Base-by-base conservation (phyloP, 2,329 filamentous ascomycete species). In the Fusarium concolor region DNA sequence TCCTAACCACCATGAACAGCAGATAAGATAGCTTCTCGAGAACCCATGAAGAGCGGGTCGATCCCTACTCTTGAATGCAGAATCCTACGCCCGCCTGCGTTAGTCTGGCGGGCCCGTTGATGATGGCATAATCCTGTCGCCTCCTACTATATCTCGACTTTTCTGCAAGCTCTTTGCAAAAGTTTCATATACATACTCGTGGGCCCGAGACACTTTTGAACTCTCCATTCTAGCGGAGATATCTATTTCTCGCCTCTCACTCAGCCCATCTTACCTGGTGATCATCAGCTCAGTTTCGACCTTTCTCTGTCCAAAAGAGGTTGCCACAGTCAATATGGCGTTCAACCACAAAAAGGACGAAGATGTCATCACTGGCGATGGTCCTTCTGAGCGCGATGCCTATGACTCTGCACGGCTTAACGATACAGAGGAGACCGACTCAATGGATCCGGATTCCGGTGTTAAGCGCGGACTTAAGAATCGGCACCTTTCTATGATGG, bases 401-500 rank as follows among this genome's bases (percentile, higher is more conserved):
- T 72, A 73, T 51, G 71, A 65, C 18, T 67, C 59, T 43, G 38
- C 31, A 26, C 67, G 60, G 7, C 58, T 53, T 15, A 44, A 61
- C 26, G 74, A 70, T 31, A 49, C 52, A 17, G 67, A 65, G 63
- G 76, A 84, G 74, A 78, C 76, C 73, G 70, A 80, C 72, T 58
- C 69, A 44, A 85, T 88, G 74, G 85, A 91, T 78, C 85, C 88
- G 24, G 80, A 89, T 56, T 87, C 84, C 62, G 87, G 90, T 31
- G 89, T 92, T 70, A 90, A 89, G 80, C 85, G 90, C 60, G 90
- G 89, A 3, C 83, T 92, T 54, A 90, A 91, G 78, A 90, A 88
- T 35, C 82, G 89, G 9, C 89, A 92, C 75, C 76, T 92, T 14
- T 87, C 84, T 62, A 91, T 92, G 85, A 87, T 88, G 85, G 86